Percentiles rank a stretch among this genome's conserved stretches.
Conservation (phyloP, 1,284 basidiomycete species). For the Moniliella sp. region DNA sequence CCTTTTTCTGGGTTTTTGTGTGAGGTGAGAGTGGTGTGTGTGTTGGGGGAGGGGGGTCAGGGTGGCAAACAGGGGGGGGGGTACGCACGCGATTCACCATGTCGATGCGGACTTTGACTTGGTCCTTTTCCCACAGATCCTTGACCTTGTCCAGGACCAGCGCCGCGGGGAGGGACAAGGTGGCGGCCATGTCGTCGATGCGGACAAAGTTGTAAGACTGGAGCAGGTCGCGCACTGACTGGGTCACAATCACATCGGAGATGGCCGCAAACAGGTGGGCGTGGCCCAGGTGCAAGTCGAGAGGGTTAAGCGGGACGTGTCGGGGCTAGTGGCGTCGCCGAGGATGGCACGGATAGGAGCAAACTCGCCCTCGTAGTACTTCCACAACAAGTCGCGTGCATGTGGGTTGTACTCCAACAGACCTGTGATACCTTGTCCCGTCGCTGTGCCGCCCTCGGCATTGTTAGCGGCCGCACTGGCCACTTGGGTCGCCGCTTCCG, state of each 20-base stretch:
- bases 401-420: slow-evolving; percentile 58
- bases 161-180: slow-evolving; percentile 57
- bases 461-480: slow-evolving; percentile 48
- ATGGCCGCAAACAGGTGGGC: slow-evolving; percentile 38
- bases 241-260: slow-evolving; percentile 41
- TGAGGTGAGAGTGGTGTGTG: too few relatives aligned
- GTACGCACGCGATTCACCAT: slow-evolving; percentile 50
- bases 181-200: slow-evolving; percentile 53
- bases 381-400: slow-evolving; percentile 55
- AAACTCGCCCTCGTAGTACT: slow-evolving; percentile 13
- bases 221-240: slow-evolving; percentile 44
- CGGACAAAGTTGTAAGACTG: slow-evolving; percentile 58
- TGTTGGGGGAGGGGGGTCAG: too few relatives aligned
- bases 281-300: slow-evolving; percentile 53
- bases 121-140: slow-evolving; percentile 49
- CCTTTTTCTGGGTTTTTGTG: too few relatives aligned
- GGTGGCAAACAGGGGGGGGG: too few relatives aligned
- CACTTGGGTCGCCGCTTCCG: slow-evolving; percentile 34
- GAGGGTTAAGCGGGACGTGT: too few relatives aligned
- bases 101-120: slow-evolving; percentile 52
- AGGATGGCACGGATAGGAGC: not conserved
- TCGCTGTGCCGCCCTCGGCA: slow-evolving; percentile 57
- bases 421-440: slow-evolving; percentile 61
- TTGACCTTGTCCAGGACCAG: slow-evolving; percentile 52
- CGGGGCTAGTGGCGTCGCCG: slow-evolving; percentile 46